phyloP scores from a whole-genome alignment of 441 rosid species.

The Gossypium schwendimanii region DNA sequence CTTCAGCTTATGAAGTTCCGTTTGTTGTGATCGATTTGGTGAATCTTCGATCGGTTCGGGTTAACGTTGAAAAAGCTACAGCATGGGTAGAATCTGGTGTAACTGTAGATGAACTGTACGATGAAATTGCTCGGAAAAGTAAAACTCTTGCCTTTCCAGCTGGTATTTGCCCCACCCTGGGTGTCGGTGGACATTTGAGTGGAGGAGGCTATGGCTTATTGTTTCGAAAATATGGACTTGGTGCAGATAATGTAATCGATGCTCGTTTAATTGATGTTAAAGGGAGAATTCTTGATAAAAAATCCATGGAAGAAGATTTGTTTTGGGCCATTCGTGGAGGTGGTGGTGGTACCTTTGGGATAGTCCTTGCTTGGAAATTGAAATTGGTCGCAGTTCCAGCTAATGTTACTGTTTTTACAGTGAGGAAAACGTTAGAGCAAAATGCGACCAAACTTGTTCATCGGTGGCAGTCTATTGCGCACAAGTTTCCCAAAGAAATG shows the following conservation, averaged over 20 bases:
- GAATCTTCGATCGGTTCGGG: conserved; percentile 33
- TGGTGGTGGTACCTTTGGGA: conserved; percentile 50
- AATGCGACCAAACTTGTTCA: conserved; percentile 20
- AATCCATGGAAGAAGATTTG: conserved; percentile 46
- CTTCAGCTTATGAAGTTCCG: conserved; percentile 19
- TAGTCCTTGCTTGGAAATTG: conserved; percentile 43
- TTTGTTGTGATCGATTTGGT: conserved; percentile 43
- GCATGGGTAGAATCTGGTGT: conserved; percentile 59
- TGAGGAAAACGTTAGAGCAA: conserved; percentile 13
- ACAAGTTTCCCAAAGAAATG: conserved; percentile 11
- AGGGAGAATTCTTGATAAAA: conserved; percentile 34
- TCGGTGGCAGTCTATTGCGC: conserved; percentile 32
- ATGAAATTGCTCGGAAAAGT: conserved; percentile 16
- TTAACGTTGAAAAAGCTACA: conserved; percentile 17
- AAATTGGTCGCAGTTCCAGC: conserved; percentile 14
- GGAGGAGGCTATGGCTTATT: conserved; percentile 24
- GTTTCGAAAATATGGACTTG: conserved; percentile 18
- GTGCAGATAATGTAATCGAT: conserved; percentile 33
- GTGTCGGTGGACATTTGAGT: conserved; percentile 28
- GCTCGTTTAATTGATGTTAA: conserved; percentile 36
- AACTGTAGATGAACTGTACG: conserved; percentile 33
- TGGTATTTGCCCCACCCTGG: conserved; percentile 22
- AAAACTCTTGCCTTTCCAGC: conserved; percentile 14
- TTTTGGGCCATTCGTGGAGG: conserved; percentile 54
- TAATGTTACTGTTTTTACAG: conserved; percentile 24